A percentile compares a stretch with the other conserved stretches of the same genome.
phyloP scores from a whole-genome alignment of 2,329 filamentous ascomycete species.

The Calonectria montana region DNA sequence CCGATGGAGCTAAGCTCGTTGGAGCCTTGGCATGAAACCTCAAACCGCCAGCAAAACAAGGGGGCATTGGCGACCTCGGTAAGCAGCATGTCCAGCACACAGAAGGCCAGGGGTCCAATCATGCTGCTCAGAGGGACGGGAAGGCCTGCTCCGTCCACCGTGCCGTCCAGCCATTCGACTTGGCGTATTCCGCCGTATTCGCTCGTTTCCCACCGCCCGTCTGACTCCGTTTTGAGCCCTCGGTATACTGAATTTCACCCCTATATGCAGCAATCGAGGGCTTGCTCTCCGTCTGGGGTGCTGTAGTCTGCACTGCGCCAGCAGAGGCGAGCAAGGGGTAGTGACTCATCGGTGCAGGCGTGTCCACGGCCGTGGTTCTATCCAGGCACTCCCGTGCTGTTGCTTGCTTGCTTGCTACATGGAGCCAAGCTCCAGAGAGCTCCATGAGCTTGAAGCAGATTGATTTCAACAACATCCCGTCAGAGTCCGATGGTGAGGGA shows the following conservation, averaged over 20 bases:
- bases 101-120: constrained; percentile 12
- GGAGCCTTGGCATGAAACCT: constrained; percentile 5
- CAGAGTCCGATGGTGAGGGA: not conserved
- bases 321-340: constrained; percentile 11
- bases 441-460: constrained; percentile 12
- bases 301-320: not conserved
- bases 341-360: constrained; percentile 14
- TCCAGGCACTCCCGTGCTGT: not conserved
- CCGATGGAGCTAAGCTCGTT: constrained; percentile 32
- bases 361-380: constrained; percentile 7
- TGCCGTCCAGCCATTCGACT: constrained; percentile 4
- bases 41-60: constrained; percentile 33
- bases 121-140: not conserved
- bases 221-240: constrained; percentile 14
- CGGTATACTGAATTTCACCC: not conserved
- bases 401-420: not conserved
- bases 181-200: not conserved
- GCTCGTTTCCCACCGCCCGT: not conserved
- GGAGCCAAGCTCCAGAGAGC: not conserved
- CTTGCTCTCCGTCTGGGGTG: not conserved
- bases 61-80: constrained; percentile 2
- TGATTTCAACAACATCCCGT: constrained; percentile 2
- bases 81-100: not conserved
- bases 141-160: not conserved
- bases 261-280: constrained; percentile 17